Base-by-base conservation (phyloP, 352 stramenopile species). In the Phytophthora capsici region DNA sequence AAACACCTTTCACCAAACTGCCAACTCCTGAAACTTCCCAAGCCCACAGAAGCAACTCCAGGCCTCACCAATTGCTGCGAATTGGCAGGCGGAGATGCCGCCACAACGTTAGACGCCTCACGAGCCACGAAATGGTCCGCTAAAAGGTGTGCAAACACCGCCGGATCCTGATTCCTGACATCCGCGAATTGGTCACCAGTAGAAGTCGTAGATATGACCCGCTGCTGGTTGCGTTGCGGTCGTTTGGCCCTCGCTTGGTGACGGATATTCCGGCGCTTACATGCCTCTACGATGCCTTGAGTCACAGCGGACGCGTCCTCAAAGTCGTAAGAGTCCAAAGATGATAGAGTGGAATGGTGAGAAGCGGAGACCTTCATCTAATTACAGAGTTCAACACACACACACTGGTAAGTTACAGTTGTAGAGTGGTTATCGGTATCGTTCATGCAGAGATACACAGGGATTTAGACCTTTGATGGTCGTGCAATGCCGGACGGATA, bases 71-170 rank as follows among this genome's bases (percentile, higher is more conserved):
- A 26, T 44, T 63, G 50, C 32, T 53, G 58, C 10, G 22, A 34
- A 23, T 51, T 63, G 32, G 28, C 28, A 23, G 30, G 9, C 1
- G 44, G 20, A 25, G 51, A 17, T 22, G 28, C 16, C 6, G 40
- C 13, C 3, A 41, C 28, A 6, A 22, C 53, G 25, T 53, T 58
- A 23, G 50, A 37, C 4, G 40, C 28, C 40, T 67, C 67, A 1
- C 51, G 41, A 10, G 67, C 67, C 25, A 75, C 62, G 51, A 75
- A 75, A 54, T 71, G 55, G 32, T 75, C 62, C 0, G 67, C 67
- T 25, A 75, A 17, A 12, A 75, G 7, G 9, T 75, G 62, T 2
- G 67, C 67, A 22, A 71, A 71, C 30, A 43, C 62, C 2, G 59
- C 45, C 13, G 66, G 59, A 43, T 73, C 66, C 26, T 73, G 64